Percentiles rank a stretch among this genome's conserved stretches.
Conservation (phyloP, 345 rosid species). For the Rhizophora apiculata region DNA sequence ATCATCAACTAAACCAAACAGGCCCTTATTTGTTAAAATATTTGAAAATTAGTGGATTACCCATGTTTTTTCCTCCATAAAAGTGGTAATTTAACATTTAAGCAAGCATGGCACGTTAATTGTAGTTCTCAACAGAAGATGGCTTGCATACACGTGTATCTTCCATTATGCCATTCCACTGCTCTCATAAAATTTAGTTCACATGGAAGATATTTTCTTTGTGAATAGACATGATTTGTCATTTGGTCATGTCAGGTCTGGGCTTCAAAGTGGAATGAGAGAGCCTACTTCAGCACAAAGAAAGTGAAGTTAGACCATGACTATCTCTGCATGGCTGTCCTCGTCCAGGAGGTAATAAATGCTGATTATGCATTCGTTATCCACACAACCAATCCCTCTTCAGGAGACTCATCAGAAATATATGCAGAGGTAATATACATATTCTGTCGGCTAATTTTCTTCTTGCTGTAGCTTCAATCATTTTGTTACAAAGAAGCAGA, state of each 20-base stretch:
- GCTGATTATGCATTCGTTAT: conserved; percentile 98
- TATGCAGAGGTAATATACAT: conserved; percentile 73
- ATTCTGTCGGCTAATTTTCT: not conserved
- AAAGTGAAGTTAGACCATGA: conserved; percentile 89
- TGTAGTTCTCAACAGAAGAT: not conserved
- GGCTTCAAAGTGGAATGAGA: conserved; percentile 99
- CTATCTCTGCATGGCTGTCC: conserved; percentile 94
- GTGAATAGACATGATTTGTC: conserved; percentile 10
- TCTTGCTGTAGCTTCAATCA: not conserved
- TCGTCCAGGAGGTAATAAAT: conserved; percentile 93
- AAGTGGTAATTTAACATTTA: not conserved
- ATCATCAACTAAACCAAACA: too few species aligned
- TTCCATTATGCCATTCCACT: not conserved
- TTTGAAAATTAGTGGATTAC: too few species aligned
- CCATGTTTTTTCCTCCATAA: too few species aligned
- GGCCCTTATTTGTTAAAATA: too few species aligned
- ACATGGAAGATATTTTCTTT: not conserved
- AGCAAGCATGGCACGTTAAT: not conserved
- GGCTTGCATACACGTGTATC: not conserved
- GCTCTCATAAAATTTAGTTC: not conserved
- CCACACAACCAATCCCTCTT: conserved; percentile 95
- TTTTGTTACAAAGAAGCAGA: conserved; percentile 9
- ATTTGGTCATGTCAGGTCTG: conserved; percentile 58
- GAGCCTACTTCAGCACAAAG: conserved; percentile 95
- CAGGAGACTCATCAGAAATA: conserved; percentile 87